Conservation (phyloP, 352 stramenopile genomes). For the Phytophthora litchii region DNA sequence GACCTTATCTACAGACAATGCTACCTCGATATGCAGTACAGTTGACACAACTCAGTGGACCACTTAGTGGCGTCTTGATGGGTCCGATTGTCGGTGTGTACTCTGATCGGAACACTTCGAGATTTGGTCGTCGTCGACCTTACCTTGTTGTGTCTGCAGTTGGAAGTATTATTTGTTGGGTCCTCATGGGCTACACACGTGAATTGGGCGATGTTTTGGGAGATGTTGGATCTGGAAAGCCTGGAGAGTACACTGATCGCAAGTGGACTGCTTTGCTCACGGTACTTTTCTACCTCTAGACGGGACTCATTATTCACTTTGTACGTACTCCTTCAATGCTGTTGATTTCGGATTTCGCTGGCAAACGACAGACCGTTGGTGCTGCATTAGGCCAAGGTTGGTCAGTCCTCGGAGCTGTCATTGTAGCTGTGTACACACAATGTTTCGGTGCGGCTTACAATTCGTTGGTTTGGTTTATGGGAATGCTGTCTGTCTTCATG, state of each 20-base stretch:
- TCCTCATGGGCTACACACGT: conserved; percentile 57
- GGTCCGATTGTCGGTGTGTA: conserved; percentile 56
- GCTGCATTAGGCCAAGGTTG: conserved; percentile 47
- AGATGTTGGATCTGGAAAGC: conserved; percentile 38
- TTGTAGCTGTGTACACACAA: conserved; percentile 54
- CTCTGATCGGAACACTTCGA: conserved; percentile 38
- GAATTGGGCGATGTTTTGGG: conserved; percentile 48
- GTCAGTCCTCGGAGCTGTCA: conserved; percentile 44
- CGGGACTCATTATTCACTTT: conserved; percentile 63
- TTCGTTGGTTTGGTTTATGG: conserved; percentile 50
- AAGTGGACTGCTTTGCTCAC: conserved; percentile 53
- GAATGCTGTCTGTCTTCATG: conserved; percentile 50
- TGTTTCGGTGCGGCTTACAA: conserved; percentile 51
- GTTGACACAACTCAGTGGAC: conserved; percentile 58
- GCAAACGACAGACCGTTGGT: conserved; percentile 50
- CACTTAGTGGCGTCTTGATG: conserved; percentile 54
- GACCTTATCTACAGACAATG: conserved; percentile 60
- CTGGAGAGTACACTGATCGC: conserved; percentile 34
- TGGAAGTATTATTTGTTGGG: conserved; percentile 51
- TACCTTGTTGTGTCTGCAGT: conserved; percentile 46
- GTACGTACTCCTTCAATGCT: conserved; percentile 47
- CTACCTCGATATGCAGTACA: conserved; percentile 54
- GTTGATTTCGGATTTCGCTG: conserved; percentile 59
- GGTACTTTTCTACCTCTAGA: conserved; percentile 66
- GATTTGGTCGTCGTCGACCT: conserved; percentile 43